These are phyloP conservation scores for Cucurbita maxima DNA, from an alignment of 306 rosid genomes.

Conservation along the genomic window DNA sequence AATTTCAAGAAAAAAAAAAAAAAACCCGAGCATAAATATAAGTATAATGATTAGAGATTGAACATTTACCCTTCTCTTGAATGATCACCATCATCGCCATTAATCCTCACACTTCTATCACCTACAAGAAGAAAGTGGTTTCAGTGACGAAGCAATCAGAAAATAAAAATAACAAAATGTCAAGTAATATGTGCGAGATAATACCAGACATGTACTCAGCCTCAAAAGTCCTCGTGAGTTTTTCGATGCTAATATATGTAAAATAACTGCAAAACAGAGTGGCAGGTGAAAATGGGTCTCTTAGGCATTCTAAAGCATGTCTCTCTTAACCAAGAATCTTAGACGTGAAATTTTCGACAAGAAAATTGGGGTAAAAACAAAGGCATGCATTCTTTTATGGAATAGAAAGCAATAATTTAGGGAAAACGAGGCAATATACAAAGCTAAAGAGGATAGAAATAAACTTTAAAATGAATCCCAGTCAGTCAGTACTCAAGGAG, in stretches of 20 bases:
- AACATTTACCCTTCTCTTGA: constrained; percentile 31
- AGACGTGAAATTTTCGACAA: not conserved
- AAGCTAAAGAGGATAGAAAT: not conserved
- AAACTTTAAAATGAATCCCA: not conserved
- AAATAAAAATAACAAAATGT: constrained; percentile 6
- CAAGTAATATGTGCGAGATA: not conserved
- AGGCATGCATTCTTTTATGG: not conserved
- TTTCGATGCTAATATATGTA: constrained; percentile 66
- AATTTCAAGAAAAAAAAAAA: not conserved
- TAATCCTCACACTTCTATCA: constrained; percentile 15
- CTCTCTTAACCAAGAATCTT: not conserved
- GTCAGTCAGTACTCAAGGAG: not conserved
- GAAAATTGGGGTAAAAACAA: not conserved
- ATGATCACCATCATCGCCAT: constrained; percentile 19
- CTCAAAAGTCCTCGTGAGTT: constrained; percentile 39
- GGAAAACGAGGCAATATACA: not conserved
- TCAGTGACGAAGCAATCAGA: constrained; percentile 1
- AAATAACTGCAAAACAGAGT: constrained; percentile 47
- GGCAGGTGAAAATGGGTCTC: not conserved
- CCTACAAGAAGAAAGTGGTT: constrained; percentile 18
- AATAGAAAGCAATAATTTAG: not conserved
- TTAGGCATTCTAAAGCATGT: not conserved
- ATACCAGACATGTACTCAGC: constrained; percentile 42
- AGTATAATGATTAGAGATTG: not conserved
- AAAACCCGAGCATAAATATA: not conserved